These are phyloP conservation scores for Hyaloperonospora brassicae DNA, from an alignment of 352 stramenopile species.

Conservation along the genomic window DNA sequence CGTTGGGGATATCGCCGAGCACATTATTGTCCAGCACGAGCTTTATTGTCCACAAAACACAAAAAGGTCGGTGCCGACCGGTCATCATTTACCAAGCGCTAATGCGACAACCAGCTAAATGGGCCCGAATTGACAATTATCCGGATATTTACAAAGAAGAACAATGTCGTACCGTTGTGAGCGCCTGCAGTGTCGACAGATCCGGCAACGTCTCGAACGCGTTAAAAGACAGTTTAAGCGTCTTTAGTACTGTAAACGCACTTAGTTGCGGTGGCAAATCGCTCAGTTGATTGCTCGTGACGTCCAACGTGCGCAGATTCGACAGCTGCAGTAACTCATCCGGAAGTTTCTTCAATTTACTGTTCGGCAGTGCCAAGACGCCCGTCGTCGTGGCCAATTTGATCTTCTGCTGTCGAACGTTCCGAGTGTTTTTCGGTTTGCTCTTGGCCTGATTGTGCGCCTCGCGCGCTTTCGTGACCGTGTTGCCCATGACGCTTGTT, in stretches of 20 bases:
- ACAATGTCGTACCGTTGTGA: constrained; percentile 46
- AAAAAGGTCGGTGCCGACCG: not conserved
- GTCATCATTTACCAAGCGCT: not conserved
- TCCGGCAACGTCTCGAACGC: constrained; percentile 49
- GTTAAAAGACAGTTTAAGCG: constrained; percentile 66
- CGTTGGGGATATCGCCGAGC: constrained; percentile 42
- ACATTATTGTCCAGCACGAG: constrained; percentile 68
- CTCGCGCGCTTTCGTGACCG: constrained; percentile 55
- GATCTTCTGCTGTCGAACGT: constrained; percentile 75
- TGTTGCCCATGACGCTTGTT: constrained; percentile 41
- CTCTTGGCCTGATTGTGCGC: constrained; percentile 61
- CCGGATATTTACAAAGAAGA: not conserved
- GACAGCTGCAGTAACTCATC: constrained; percentile 42
- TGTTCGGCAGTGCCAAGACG: constrained; percentile 57
- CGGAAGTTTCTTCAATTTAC: constrained; percentile 74
- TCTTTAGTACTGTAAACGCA: constrained; percentile 49
- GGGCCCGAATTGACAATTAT: not conserved
- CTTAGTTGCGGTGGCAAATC: constrained; percentile 38
- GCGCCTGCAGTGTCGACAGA: constrained; percentile 49
- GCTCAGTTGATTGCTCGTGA: constrained; percentile 57
- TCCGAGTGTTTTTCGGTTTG: constrained; percentile 74
- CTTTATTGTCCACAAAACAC: constrained; percentile 18
- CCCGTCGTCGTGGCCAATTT: constrained; percentile 47
- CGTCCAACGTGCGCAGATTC: constrained; percentile 57
- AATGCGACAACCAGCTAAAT: too few relatives aligned